These are phyloP conservation scores for Fusarium kyushuense DNA, from an alignment of 2,329 filamentous ascomycete species.

Conservation along the genomic window DNA sequence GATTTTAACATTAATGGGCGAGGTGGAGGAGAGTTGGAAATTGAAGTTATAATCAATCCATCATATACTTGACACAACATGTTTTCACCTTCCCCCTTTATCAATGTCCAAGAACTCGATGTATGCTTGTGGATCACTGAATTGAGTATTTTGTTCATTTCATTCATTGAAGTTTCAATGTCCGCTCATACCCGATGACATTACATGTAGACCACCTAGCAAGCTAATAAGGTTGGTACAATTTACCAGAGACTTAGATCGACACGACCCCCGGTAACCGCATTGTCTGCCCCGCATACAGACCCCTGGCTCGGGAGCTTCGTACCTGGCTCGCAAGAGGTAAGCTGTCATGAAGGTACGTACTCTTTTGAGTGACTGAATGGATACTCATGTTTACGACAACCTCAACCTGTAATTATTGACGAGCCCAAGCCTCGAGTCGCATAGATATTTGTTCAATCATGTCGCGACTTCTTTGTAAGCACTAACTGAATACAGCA, in stretches of 20 bases:
- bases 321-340: slow-evolving; percentile 12
- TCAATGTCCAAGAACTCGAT: too few species aligned
- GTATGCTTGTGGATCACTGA: too few species aligned
- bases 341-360: slow-evolving; percentile 44
- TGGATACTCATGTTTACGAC: slow-evolving; percentile 19
- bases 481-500: slow-evolving; percentile 43
- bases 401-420: slow-evolving; percentile 27
- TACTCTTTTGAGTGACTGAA: slow-evolving; percentile 31
- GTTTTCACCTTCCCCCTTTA: neutral
- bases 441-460: slow-evolving; percentile 23
- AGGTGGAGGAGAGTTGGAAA: slow-evolving; percentile 12
- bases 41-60: slow-evolving; percentile 1
- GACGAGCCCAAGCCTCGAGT: slow-evolving; percentile 24
- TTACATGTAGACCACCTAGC: neutral
- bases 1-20: slow-evolving; percentile 20
- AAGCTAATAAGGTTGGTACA: too few species aligned
- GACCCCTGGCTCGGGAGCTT: slow-evolving; percentile 31
- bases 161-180: too few species aligned
- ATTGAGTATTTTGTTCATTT: too few species aligned
- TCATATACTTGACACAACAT: neutral
- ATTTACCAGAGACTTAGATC: slow-evolving; percentile 5
- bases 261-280: slow-evolving; percentile 22
- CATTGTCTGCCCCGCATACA: slow-evolving; percentile 40
- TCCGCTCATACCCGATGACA: neutral
- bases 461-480: slow-evolving; percentile 69